phyloP scores from a whole-genome alignment of 257 asterid genomes.

The Paraleonurus japonicus region DNA sequence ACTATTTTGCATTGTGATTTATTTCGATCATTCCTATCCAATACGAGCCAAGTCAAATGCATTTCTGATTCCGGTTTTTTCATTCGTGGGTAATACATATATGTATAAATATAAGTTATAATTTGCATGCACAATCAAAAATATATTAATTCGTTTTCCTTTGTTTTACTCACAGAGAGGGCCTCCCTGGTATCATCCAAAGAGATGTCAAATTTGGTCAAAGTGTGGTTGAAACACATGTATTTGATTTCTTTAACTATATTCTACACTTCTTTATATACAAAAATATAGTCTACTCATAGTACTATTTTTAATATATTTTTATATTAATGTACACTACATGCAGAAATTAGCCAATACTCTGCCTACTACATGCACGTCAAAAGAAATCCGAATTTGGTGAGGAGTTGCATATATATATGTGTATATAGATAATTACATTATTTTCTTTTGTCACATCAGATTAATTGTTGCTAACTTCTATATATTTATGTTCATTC shows the following conservation, averaged over 20 bases:
- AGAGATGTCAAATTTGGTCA: background rate
- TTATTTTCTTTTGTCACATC: no score
- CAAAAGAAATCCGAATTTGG: conserved; percentile 25
- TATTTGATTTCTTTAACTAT: no score
- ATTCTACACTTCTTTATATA: background rate
- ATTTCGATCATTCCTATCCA: conserved; percentile 27
- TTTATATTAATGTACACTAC: background rate
- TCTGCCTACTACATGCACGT: conserved; percentile 30
- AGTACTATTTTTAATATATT: no score
- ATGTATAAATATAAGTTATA: background rate
- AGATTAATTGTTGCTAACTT: no score
- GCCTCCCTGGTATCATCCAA: background rate
- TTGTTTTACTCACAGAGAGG: background rate
- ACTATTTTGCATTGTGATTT: conserved; percentile 35
- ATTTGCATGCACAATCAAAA: no score
- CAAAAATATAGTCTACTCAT: background rate
- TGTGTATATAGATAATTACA: no score
- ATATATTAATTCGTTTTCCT: background rate
- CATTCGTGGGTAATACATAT: conserved; percentile 7
- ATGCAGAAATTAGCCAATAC: no score
- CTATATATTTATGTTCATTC: no score
- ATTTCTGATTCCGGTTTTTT: conserved; percentile 16
- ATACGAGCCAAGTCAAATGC: conserved; percentile 30
- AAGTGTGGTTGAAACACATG: conserved; percentile 16
- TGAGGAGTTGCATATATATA: conserved; percentile 12